phyloP scores from a whole-genome alignment of 2,329 filamentous ascomycete genomes.

The Arthroderma uncinatum region DNA sequence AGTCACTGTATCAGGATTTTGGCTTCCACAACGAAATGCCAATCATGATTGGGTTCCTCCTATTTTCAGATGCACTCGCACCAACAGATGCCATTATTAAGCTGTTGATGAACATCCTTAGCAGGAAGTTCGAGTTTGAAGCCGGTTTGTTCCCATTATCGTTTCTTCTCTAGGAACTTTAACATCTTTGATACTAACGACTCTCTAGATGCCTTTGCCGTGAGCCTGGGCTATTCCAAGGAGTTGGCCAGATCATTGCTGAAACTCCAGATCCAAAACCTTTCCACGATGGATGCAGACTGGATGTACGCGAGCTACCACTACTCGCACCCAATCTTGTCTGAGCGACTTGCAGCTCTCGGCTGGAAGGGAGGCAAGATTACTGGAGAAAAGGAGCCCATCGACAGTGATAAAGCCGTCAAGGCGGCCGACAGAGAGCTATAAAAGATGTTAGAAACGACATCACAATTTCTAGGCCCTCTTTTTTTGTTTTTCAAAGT shows the following conservation, averaged over 20 bases:
- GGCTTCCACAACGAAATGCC: constrained; percentile 75
- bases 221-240: constrained; percentile 67
- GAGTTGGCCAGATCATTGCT: constrained; percentile 81
- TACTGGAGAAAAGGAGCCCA: constrained; percentile 35
- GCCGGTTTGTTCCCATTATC: constrained; percentile 47
- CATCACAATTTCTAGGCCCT: background rate
- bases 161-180: background rate
- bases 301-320: constrained; percentile 98
- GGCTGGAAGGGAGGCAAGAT: constrained; percentile 61
- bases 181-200: constrained; percentile 15
- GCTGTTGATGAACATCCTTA: constrained; percentile 90
- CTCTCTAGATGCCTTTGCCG: constrained; percentile 64
- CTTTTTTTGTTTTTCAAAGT: background rate
- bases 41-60: constrained; percentile 92
- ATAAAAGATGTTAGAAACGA: constrained; percentile 32
- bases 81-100: constrained; percentile 94
- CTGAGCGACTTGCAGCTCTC: constrained; percentile 82
- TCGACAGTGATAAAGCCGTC: constrained; percentile 48
- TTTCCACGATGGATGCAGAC: constrained; percentile 97
- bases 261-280: constrained; percentile 95
- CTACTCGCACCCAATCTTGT: constrained; percentile 92
- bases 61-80: constrained; percentile 92
- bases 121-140: constrained; percentile 89
- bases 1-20: constrained; percentile 79
- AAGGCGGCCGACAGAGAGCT: constrained; percentile 68